Evolutionary conservation across 805 yeast genomes (phyloP), one percentile per base, ranked within the genome.

Genomic region (Lipomyces mesembrius): DNA sequence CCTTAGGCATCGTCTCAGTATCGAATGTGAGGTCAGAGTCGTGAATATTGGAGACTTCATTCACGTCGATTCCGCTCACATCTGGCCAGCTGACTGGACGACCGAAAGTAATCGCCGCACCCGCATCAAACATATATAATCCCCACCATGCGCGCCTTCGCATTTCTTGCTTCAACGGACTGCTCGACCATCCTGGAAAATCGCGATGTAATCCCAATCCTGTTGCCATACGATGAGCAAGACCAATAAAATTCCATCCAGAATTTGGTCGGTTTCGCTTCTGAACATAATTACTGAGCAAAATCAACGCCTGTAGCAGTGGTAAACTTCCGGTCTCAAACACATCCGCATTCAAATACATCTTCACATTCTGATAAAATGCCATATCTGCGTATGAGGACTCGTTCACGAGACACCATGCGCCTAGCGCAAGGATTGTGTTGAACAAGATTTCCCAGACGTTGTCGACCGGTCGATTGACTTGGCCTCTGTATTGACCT

Each of bases 141-240:
- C 88, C 88, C 89, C 90, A 88, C 90, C 90, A 88, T 39, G 87
- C 75, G 63, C 90, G 77, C 72, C 89, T 79, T 70, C 90, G 81
- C 75, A 83, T 80, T 71, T 87, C 90, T 61, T 82, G 75, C 71
- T 83, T 82, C 32, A 83, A 63, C 20, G 83, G 80, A 51, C 78
- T 78, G 52, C 78, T 79, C n/a, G 66, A 59, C 80, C 78, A 79
- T 32, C 78, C 79, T 2, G 82, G 75, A 67, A 84, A 82, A 68
- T 87, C 89, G 62, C 83, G 83, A 73, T 86, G 84, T 32, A 88
- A 76, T 3, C 91, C 92, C 53, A 88, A 75, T 0, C 89, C 87
- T 71, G 85, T 79, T 0, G 91, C 90, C 88, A 88, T 87, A 68
- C 89, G 79, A 8, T 86, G 82, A 0, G 90, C 88, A 20, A 86